Evolutionary conservation across 148 eudicot genomes (phyloP).

Genomic region (Rhododendron kiyosumense): DNA sequence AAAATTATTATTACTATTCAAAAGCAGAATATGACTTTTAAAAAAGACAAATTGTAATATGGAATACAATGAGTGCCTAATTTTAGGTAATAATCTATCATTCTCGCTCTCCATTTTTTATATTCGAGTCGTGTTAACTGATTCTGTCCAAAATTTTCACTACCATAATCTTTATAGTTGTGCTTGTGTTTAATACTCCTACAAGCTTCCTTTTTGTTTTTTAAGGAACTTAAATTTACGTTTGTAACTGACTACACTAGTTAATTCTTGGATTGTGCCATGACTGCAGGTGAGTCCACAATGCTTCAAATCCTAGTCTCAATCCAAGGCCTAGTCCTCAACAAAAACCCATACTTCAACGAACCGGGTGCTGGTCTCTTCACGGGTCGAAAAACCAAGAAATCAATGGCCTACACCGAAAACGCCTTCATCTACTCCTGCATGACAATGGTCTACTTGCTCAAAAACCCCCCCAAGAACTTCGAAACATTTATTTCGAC

Average conservation of each 20-base stretch:
- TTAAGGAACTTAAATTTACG: no score
- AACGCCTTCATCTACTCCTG: slow-evolving; percentile 40
- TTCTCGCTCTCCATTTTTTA: background rate
- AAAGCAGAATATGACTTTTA: background rate
- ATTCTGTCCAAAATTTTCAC: background rate
- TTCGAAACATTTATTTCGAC: slow-evolving; percentile 35
- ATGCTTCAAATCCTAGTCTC: slow-evolving; percentile 70
- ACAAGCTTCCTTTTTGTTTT: background rate
- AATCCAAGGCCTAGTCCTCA: slow-evolving; percentile 75
- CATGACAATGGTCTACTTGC: slow-evolving; percentile 46
- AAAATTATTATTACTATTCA: no score
- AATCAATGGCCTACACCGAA: slow-evolving; percentile 41
- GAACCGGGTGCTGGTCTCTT: slow-evolving; percentile 37
- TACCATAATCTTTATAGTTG: background rate
- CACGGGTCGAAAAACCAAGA: slow-evolving; percentile 19
- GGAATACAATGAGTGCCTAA: background rate
- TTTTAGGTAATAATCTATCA: background rate
- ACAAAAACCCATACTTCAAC: slow-evolving; percentile 66
- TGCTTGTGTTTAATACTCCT: background rate
- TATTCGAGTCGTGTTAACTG: background rate
- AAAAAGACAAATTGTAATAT: background rate
- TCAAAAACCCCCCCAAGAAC: slow-evolving; percentile 36
- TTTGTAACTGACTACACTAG: no score
- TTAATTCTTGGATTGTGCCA: background rate
- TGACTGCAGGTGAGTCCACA: slow-evolving; percentile 29